Evolutionary conservation across 2,329 filamentous ascomycete genomes (phyloP), one percentile per base, ranked within the genome.

Genomic region (Tolypocladium amazonense): DNA sequence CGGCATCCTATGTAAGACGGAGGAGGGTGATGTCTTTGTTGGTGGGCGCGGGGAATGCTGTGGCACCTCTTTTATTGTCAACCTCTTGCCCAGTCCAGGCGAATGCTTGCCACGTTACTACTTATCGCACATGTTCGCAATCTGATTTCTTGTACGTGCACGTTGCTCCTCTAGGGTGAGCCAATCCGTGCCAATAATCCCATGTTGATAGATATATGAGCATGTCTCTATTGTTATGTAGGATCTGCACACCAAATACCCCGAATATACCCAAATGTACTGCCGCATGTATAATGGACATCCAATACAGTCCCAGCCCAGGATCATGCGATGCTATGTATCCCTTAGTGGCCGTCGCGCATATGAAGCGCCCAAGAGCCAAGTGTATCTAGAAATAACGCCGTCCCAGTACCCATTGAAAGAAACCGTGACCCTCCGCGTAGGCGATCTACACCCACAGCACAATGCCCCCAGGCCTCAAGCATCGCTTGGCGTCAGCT

Each of bases 401-500:
- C 50, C 20, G 20, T 54, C 30, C 50, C 50, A 37, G 20, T 35
- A 12, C 2, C 50, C 30, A 4, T 14, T 14, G 11, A 35, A 35
- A 15, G 20, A 37, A 12, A 33, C 15, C 38, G 38, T 41, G 20
- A 23, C 30, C 20, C n/a, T 54, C 20, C 20, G 12, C 7, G 20
- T 53, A 33, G 18, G 50, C 9, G 18, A 27, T 27, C 27, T 27
- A 12, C 8, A 14, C 20, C 27, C 18, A 20, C 18, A 4, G 30
- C 6, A n/a, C 18, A 41, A 33, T 11, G 43, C 15, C 23, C 20
- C 11, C 39, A 35, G 20, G 38, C 2, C n/a, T 56, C 15, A 60
- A 20, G 38, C 30, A 2, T 60, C 56, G 59, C 39, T 47, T 4
- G 56, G 59, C 18, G 59, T 38, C 47, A 71, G 66, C 55, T 78